These are phyloP conservation scores for Hordeum pubiflorum DNA, from an alignment of 202 grass and related monocot species.

Conservation along the genomic window DNA sequence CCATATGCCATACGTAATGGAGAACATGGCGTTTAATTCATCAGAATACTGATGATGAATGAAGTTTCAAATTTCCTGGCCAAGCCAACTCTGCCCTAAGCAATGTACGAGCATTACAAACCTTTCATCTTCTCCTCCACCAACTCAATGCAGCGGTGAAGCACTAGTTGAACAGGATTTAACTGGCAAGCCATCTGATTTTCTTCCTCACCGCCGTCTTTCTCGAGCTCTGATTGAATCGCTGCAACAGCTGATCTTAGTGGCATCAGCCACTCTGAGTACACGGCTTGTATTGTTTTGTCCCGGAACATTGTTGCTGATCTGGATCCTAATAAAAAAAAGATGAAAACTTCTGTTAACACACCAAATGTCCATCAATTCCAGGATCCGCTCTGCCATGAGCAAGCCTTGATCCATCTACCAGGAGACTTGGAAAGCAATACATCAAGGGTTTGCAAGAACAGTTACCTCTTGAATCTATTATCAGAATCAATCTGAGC, in stretches of 20 bases:
- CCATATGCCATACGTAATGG: neutral
- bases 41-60: neutral
- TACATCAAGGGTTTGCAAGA: neutral
- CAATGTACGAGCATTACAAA: neutral
- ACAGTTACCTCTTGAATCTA: constrained; percentile 64
- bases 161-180: constrained; percentile 71
- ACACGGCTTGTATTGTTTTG: constrained; percentile 40
- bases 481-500: constrained; percentile 77
- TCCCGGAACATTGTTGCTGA: constrained; percentile 32
- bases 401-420: constrained; percentile 7
- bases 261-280: constrained; percentile 70
- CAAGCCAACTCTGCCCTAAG: neutral
- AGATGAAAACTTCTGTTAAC: neutral
- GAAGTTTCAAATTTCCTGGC: neutral
- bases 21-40: neutral
- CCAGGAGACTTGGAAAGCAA: neutral
- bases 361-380: neutral
- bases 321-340: constrained; percentile 36
- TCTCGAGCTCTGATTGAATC: constrained; percentile 40
- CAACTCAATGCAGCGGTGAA: constrained; percentile 76
- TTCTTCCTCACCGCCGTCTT: constrained; percentile 25
- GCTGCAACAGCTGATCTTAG: constrained; percentile 38
- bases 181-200: constrained; percentile 43
- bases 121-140: constrained; percentile 53
- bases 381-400: neutral